A percentile compares a stretch with the other conserved stretches of the same genome.
phyloP scores from a whole-genome alignment of 768 basidiomycete genomes.

The Phlebiopsis gigantea region DNA sequence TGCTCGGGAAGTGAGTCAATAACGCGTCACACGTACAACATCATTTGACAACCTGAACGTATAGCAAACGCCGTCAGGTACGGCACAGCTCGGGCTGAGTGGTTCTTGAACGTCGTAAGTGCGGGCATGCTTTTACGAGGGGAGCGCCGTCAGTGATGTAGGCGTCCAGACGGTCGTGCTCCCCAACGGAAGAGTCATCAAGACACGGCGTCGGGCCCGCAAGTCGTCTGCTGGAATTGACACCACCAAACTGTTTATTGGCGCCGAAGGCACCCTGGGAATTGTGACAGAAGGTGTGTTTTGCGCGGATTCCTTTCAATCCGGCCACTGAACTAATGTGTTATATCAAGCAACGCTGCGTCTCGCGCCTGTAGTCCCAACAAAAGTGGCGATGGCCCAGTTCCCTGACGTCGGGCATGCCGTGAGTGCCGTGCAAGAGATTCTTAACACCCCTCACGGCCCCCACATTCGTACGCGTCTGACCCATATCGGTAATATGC shows the following conservation, averaged over 20 bases:
- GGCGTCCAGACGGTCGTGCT: slow-evolving; percentile 68
- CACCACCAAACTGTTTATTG: slow-evolving; percentile 80
- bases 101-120: slow-evolving; percentile 75
- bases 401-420: slow-evolving; percentile 77
- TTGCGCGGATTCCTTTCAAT: neutral
- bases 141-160: neutral
- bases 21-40: neutral
- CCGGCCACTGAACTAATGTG: neutral
- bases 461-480: slow-evolving; percentile 57
- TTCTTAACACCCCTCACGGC: slow-evolving; percentile 63
- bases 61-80: slow-evolving; percentile 78
- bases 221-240: slow-evolving; percentile 89
- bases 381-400: slow-evolving; percentile 82
- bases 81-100: slow-evolving; percentile 82
- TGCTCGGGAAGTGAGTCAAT: slow-evolving; percentile 70
- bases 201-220: slow-evolving; percentile 70
- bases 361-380: slow-evolving; percentile 74
- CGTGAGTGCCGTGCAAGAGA: slow-evolving; percentile 76
- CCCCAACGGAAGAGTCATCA: slow-evolving; percentile 79
- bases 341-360: slow-evolving; percentile 62
- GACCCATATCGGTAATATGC: neutral
- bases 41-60: neutral
- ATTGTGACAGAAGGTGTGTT: slow-evolving; percentile 75
- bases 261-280: slow-evolving; percentile 84
- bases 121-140: neutral